Conservation (phyloP, 106 monocot species). For the Dactylorhiza incarnata region DNA sequence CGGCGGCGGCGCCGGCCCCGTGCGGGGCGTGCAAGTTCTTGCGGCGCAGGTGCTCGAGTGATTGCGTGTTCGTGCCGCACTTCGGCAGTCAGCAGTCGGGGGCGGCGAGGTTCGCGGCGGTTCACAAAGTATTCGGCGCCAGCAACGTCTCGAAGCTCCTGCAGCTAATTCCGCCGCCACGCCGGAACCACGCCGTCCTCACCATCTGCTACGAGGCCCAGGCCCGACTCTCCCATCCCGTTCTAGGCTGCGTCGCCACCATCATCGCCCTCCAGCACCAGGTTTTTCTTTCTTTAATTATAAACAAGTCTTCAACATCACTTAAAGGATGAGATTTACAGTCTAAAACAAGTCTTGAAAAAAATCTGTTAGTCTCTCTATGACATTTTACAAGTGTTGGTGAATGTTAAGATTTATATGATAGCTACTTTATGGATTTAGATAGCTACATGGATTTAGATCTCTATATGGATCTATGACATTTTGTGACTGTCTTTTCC, state of each 20-base stretch:
- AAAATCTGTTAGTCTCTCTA: no score
- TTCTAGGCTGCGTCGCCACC: constrained; percentile 78
- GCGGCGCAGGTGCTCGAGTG: constrained; percentile 54
- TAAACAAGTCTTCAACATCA: neutral
- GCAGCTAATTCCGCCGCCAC: constrained; percentile 29
- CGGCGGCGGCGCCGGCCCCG: constrained; percentile 7
- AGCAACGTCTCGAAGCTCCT: constrained; percentile 85
- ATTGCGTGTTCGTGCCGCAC: constrained; percentile 84
- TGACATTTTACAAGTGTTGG: no score
- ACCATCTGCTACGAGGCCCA: constrained; percentile 93
- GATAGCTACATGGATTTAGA: no score
- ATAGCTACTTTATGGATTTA: no score
- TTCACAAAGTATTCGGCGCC: constrained; percentile 85
- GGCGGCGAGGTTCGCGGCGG: constrained; percentile 57
- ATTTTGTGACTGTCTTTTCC: no score
- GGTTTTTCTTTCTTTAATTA: constrained; percentile 20
- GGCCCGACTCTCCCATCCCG: constrained; percentile 73
- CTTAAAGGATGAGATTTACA: no score
- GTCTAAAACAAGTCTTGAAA: no score
- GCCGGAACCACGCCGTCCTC: constrained; percentile 42
- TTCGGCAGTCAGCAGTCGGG: constrained; percentile 44
- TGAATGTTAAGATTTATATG: no score
- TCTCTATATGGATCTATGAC: no score
- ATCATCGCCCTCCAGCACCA: constrained; percentile 73
- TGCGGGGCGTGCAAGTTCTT: constrained; percentile 96